Percentiles rank a stretch among this genome's conserved stretches.
phyloP scores from a whole-genome alignment of 805 yeast genomes.

The Yueomyces sp. region DNA sequence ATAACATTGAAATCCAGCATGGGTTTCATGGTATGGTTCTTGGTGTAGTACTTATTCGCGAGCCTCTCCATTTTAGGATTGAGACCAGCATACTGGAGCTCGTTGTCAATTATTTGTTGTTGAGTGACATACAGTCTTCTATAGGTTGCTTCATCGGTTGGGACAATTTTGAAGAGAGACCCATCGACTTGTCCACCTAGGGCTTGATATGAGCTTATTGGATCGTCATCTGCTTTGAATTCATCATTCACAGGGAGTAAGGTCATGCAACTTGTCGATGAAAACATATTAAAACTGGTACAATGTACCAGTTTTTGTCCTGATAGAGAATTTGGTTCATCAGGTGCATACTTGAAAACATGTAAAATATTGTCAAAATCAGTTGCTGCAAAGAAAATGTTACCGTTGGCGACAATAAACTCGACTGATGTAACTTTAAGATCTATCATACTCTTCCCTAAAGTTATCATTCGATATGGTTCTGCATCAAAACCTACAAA shows the following conservation, averaged over 20 bases:
- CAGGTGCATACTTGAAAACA: constrained; percentile 79
- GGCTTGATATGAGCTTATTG: constrained; percentile 35
- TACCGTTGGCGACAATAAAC: constrained; percentile 58
- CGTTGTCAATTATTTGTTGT: constrained; percentile 74
- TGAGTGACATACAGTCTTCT: constrained; percentile 75
- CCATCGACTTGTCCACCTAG: constrained; percentile 75
- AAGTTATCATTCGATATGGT: constrained; percentile 71
- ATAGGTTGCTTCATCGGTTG: constrained; percentile 62
- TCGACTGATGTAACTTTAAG: constrained; percentile 49
- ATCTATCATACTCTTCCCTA: constrained; percentile 60
- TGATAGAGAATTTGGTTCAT: constrained; percentile 67
- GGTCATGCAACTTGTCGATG: constrained; percentile 41
- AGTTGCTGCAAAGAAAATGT: constrained; percentile 50
- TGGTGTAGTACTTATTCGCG: constrained; percentile 22
- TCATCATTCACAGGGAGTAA: constrained; percentile 28
- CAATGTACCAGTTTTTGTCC: constrained; percentile 66
- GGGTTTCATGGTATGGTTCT: constrained; percentile 38
- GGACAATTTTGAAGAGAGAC: constrained; percentile 56
- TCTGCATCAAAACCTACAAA: constrained; percentile 88
- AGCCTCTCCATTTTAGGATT: constrained; percentile 62
- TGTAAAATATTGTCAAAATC: constrained; percentile 60
- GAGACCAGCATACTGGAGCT: constrained; percentile 59
- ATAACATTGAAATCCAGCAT: constrained; percentile 51
- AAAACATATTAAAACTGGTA: constrained; percentile 58
- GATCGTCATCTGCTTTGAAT: constrained; percentile 7